Evolutionary conservation across 306 rosid genomes (phyloP).

Genomic region (Corylus heterophylla): DNA sequence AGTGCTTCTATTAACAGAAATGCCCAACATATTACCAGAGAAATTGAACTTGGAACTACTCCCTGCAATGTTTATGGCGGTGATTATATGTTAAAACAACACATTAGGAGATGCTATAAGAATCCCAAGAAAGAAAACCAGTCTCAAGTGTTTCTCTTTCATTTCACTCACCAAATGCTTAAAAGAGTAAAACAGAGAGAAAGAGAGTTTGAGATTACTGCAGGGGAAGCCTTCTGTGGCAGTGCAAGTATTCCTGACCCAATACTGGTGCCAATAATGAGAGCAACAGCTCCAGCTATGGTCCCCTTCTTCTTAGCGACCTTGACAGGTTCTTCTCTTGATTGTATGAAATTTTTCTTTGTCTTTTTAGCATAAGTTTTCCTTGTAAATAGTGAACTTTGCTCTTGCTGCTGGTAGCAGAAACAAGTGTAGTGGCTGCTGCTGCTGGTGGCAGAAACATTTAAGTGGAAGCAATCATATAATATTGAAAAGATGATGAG

Average conservation of each 20-base stretch:
- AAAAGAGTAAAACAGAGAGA: constrained; percentile 6
- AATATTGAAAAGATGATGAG: not conserved
- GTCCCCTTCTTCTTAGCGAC: constrained; percentile 43
- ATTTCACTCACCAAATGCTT: not conserved
- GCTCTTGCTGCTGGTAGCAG: constrained; percentile 27
- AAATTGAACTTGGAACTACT: constrained; percentile 64
- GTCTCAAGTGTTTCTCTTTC: not conserved
- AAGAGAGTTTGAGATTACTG: constrained; percentile 36
- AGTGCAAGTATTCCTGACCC: constrained; percentile 77
- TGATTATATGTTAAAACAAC: not conserved
- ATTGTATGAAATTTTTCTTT: constrained; percentile 9
- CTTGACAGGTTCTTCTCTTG: constrained; percentile 18
- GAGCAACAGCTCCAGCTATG: constrained; percentile 67
- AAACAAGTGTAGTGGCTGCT: constrained; percentile 26
- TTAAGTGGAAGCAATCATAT: constrained; percentile 2
- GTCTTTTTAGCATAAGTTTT: constrained; percentile 26
- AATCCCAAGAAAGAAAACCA: not conserved
- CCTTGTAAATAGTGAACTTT: constrained; percentile 7
- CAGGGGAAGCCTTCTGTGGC: constrained; percentile 72
- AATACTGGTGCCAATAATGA: constrained; percentile 63
- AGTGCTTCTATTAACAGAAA: constrained; percentile 68
- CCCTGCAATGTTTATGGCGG: constrained; percentile 40
- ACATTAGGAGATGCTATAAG: not conserved
- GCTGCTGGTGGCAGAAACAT: constrained; percentile 9
- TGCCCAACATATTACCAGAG: constrained; percentile 61